Conservation (phyloP, 2,329 filamentous ascomycete species). For the Colletotrichum echinochloae region DNA sequence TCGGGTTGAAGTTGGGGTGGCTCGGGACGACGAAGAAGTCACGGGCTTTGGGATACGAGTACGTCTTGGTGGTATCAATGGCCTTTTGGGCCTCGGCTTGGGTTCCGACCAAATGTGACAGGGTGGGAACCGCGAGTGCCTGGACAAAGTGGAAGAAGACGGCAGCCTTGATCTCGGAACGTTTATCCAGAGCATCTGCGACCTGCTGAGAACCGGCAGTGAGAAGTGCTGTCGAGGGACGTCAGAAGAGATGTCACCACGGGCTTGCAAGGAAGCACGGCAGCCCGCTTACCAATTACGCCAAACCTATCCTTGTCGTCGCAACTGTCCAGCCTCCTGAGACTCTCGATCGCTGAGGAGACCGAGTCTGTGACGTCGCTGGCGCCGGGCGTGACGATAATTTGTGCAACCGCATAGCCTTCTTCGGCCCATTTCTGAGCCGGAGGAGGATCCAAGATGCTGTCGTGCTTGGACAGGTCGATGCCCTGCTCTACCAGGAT, state of each 20-base stretch:
- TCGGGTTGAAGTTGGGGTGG: constrained; percentile 62
- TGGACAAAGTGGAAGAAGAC: constrained; percentile 34
- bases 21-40: constrained; percentile 63
- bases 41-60: constrained; percentile 54
- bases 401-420: constrained; percentile 71
- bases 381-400: constrained; percentile 46
- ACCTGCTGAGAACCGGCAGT: background rate
- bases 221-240: constrained; percentile 1
- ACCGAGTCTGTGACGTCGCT: background rate
- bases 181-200: constrained; percentile 2
- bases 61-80: constrained; percentile 42
- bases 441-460: constrained; percentile 55
- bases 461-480: constrained; percentile 31
- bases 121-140: constrained; percentile 23
- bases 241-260: background rate
- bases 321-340: constrained; percentile 27
- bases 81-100: background rate
- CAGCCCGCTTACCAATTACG: constrained; percentile 17
- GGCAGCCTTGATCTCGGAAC: constrained; percentile 29
- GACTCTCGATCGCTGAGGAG: constrained; percentile 13
- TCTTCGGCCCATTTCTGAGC: constrained; percentile 80
- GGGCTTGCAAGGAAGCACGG: background rate
- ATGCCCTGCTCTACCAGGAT: constrained; percentile 42
- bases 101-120: constrained; percentile 20
- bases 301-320: constrained; percentile 48